These are phyloP conservation scores for Chamaecrista fasciculata DNA, from an alignment of 306 rosid species.

Conservation along the genomic window DNA sequence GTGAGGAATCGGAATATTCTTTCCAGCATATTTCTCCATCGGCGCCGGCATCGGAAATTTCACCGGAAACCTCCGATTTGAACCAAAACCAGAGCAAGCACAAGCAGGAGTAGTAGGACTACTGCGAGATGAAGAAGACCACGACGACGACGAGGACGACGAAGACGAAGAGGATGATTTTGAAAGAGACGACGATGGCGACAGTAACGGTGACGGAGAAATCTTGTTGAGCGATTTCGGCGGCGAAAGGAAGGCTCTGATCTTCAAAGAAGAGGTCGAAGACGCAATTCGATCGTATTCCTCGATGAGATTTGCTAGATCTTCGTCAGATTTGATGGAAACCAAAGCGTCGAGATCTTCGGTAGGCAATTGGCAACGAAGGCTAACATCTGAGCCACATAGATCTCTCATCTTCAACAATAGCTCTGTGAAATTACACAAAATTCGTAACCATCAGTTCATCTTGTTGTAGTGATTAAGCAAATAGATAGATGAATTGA, in stretches of 20 bases:
- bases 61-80: neutral
- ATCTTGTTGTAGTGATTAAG: too few relatives aligned
- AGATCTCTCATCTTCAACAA: slow-evolving; percentile 50
- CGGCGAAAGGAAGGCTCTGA: slow-evolving; percentile 62
- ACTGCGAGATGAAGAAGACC: slow-evolving; percentile 26
- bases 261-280: slow-evolving; percentile 44
- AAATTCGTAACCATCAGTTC: slow-evolving; percentile 7
- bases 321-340: slow-evolving; percentile 66
- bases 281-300: slow-evolving; percentile 56
- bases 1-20: slow-evolving; percentile 27
- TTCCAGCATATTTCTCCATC: slow-evolving; percentile 19
- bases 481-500: too few relatives aligned
- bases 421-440: slow-evolving; percentile 48
- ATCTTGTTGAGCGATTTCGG: slow-evolving; percentile 39
- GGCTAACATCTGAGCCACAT: slow-evolving; percentile 49
- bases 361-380: slow-evolving; percentile 67
- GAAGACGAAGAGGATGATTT: slow-evolving; percentile 31
- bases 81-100: slow-evolving; percentile 19
- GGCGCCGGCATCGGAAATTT: slow-evolving; percentile 24
- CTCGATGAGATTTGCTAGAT: slow-evolving; percentile 57
- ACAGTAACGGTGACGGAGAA: slow-evolving; percentile 24
- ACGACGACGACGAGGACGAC: slow-evolving; percentile 31
- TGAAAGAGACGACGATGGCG: slow-evolving; percentile 38
- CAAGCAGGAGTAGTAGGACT: slow-evolving; percentile 9
- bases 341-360: slow-evolving; percentile 77